Base-by-base conservation (phyloP, 1,284 basidiomycete species). In the Malassezia psittaci region DNA sequence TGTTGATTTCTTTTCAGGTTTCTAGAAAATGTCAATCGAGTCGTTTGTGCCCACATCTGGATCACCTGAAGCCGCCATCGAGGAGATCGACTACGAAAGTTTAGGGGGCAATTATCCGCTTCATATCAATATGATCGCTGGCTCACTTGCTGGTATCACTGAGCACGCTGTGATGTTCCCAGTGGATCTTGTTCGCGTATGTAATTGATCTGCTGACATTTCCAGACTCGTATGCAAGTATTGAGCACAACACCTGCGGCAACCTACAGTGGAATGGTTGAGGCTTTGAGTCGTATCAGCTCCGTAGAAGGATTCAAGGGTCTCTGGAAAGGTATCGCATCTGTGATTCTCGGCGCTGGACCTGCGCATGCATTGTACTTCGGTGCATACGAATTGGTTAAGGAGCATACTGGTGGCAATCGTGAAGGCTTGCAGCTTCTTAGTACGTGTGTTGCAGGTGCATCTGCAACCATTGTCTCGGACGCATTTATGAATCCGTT, bases 401-500 rank as follows among this genome's bases (percentile, higher is more conserved):
- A 96, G 77, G 93, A 98, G 70, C 76, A 90, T 29, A 85, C 83
- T 45, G 94, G 93, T 19, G 93, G 91, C 3, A 89, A 90, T 72
- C 79, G 82, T 41, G 79, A 79, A 40, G 87, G 86, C 24, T 87
- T 88, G 70, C 87, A 89, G 65, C 86, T 86, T 79, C 44, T 85
- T 83, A 65, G 88, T 85, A 62, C 76, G 86, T 91, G 91, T 16
- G 72, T 93, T 24, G 94, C 94, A 29, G 94, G 94, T 63, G 93
- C 90, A 51, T 83, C 85, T 1, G 94, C 94, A 0, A 96, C 93
- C 18, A 87, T 94, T 66, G 87, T 90, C 2, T 87, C 87, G 55
- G 94, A 99, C 78, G 93, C 93, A 8, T 80, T 98, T 57, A 99
- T 99, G 94, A 99, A 98, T 77, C 94, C 94, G 3, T 99, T 99